Percentiles rank a stretch among this genome's conserved stretches.
Evolutionary conservation across 148 eudicot species (phyloP).

Genomic region (Camellia granthamiana): DNA sequence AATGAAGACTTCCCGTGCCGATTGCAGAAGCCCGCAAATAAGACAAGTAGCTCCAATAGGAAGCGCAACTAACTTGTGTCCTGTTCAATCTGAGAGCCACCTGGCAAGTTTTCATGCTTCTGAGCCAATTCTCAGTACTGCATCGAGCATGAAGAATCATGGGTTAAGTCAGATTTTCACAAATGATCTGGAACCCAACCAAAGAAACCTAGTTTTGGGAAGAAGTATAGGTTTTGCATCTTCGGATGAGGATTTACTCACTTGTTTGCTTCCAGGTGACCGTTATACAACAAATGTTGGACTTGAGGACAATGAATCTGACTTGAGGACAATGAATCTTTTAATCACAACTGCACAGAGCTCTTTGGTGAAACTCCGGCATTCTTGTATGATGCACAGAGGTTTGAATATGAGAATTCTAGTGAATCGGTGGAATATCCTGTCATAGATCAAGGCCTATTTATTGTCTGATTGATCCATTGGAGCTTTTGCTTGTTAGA

Average conservation of each 20-base stretch:
- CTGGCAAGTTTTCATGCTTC: conserved; percentile 25
- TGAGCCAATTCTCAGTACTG: conserved; percentile 28
- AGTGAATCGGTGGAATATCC: conserved; percentile 59
- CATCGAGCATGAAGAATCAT: conserved; percentile 32
- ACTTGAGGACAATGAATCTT: conserved; percentile 34
- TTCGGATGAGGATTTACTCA: conserved; percentile 33
- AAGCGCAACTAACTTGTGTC: conserved; percentile 23
- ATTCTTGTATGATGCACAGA: conserved; percentile 35
- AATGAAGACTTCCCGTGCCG: conserved; percentile 26
- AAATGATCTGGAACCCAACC: conserved; percentile 32
- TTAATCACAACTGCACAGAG: conserved; percentile 36
- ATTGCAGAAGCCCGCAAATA: conserved; percentile 19
- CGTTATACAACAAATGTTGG: conserved; percentile 31
- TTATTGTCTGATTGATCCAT: conserved; percentile 42
- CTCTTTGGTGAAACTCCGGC: conserved; percentile 38
- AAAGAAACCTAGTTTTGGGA: conserved; percentile 30
- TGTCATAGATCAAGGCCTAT: conserved; percentile 66
- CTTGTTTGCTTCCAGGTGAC: conserved; percentile 47
- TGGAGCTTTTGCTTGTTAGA: conserved; percentile 6
- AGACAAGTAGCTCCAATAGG: conserved; percentile 22
- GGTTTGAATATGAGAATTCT: conserved; percentile 55
- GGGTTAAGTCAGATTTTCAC: conserved; percentile 30
- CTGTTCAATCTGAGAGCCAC: conserved; percentile 26
- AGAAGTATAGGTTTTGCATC: conserved; percentile 36
- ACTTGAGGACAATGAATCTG: conserved; percentile 37